phyloP scores from a whole-genome alignment of 2,329 filamentous ascomycete genomes.

The Orbilia oligospora region DNA sequence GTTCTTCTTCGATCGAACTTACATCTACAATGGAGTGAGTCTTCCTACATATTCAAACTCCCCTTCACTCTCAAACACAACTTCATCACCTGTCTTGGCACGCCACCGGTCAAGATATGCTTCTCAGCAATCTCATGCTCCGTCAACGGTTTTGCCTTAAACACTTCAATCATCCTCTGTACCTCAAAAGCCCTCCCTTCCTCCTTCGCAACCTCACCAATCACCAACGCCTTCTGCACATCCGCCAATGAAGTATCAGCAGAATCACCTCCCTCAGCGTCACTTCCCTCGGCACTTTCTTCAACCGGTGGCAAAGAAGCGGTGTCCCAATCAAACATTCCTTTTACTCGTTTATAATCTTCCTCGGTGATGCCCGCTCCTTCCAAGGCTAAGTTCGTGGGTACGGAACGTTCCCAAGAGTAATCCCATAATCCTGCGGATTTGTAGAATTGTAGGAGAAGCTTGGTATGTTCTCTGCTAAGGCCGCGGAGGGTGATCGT shows the following conservation, averaged over 20 bases:
- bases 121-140: constrained; percentile 60
- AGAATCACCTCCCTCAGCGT: constrained; percentile 70
- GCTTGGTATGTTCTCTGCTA: constrained; percentile 42
- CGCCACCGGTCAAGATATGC: constrained; percentile 61
- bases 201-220: constrained; percentile 34
- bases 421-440: constrained; percentile 52
- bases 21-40: neutral
- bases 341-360: constrained; percentile 58
- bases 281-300: constrained; percentile 70
- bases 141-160: constrained; percentile 39
- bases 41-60: constrained; percentile 42
- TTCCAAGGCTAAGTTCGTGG: constrained; percentile 31
- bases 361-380: constrained; percentile 31
- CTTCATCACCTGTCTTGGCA: constrained; percentile 61
- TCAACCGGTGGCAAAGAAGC: constrained; percentile 67
- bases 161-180: constrained; percentile 34
- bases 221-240: constrained; percentile 70
- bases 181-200: constrained; percentile 31
- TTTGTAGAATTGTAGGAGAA: constrained; percentile 56
- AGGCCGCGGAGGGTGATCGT: constrained; percentile 48
- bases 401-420: constrained; percentile 45
- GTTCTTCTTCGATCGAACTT: neutral
- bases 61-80: constrained; percentile 62
- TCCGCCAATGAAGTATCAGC: constrained; percentile 81
- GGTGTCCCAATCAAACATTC: constrained; percentile 70